A percentile compares a stretch with the other conserved stretches of the same genome.
phyloP scores from a whole-genome alignment of 345 rosid genomes.

The Dipteronia dyeriana region DNA sequence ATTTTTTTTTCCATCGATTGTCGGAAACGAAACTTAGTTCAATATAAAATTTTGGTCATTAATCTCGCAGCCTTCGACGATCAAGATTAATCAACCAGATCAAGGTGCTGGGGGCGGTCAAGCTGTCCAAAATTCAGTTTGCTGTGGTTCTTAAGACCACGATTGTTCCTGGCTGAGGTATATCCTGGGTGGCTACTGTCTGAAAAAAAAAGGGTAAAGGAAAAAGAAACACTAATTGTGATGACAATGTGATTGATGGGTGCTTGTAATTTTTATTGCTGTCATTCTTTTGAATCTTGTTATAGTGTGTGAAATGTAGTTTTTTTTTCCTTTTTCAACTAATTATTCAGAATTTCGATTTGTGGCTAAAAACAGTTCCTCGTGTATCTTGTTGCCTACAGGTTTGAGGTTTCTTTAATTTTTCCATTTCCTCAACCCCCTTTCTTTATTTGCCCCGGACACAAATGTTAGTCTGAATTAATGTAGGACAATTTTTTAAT shows the following conservation, averaged over 20 bases:
- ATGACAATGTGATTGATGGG: conserved; percentile 15
- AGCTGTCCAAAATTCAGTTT: conserved; percentile 73
- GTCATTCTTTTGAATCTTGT: conserved; percentile 39
- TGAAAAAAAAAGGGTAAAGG: neutral
- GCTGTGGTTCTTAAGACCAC: conserved; percentile 60
- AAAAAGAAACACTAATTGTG: conserved; percentile 20
- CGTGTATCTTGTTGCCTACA: neutral
- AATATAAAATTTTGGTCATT: neutral
- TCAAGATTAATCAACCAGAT: conserved; percentile 71
- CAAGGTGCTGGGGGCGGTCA: conserved; percentile 61
- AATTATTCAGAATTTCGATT: conserved; percentile 14
- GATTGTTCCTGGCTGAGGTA: neutral
- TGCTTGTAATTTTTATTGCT: conserved; percentile 25
- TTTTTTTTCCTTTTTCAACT: neutral
- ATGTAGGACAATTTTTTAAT: neutral
- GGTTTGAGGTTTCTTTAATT: neutral
- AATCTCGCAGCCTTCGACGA: conserved; percentile 67
- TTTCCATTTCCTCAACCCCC: no score
- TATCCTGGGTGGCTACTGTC: conserved; percentile 6
- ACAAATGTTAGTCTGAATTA: no score
- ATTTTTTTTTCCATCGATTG: neutral
- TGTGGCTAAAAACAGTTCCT: neutral
- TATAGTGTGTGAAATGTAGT: conserved; percentile 40
- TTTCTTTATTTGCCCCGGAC: neutral
- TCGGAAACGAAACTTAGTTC: neutral